A percentile compares a stretch with the other conserved stretches of the same genome.
Conservation (phyloP, 768 basidiomycete species). For the Amanita thiersii region DNA sequence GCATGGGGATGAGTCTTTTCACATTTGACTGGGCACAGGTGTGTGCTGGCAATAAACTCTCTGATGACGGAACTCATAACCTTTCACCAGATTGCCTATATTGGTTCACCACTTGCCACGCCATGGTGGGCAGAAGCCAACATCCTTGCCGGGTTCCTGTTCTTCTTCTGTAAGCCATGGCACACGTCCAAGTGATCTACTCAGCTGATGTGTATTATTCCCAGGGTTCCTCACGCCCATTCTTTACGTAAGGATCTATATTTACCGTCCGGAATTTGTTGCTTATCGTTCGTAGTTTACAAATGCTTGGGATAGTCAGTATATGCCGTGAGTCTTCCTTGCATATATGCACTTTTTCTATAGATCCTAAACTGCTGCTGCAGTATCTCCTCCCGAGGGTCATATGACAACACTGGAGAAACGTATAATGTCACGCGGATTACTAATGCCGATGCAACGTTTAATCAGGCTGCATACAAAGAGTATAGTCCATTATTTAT, state of each 20-base stretch:
- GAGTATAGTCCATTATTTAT: conserved; percentile 57
- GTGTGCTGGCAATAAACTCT: conserved; percentile 12
- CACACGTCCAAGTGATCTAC: neutral
- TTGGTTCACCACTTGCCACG: conserved; percentile 63
- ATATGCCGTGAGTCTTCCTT: conserved; percentile 38
- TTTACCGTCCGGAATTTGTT: neutral
- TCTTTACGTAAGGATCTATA: conserved; percentile 39
- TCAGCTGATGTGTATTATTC: neutral
- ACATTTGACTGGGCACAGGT: conserved; percentile 82
- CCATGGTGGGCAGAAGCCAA: conserved; percentile 85
- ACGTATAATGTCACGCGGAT: conserved; percentile 53
- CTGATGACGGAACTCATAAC: conserved; percentile 5
- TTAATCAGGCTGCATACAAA: conserved; percentile 48
- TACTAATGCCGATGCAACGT: conserved; percentile 41
- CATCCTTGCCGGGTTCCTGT: conserved; percentile 49
- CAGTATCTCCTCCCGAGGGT: conserved; percentile 52
- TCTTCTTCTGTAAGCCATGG: conserved; percentile 53
- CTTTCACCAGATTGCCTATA: conserved; percentile 45
- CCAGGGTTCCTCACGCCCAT: conserved; percentile 51
- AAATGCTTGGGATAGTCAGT: conserved; percentile 52
- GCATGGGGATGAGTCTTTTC: conserved; percentile 61
- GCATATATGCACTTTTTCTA: neutral
- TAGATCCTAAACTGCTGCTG: conserved; percentile 5
- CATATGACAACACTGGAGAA: conserved; percentile 56
- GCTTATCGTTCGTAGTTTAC: conserved; percentile 32